Evolutionary conservation across 257 asterid genomes (phyloP), one percentile per base, ranked within the genome.

Genomic region (Oldenlandia corymbosa): DNA sequence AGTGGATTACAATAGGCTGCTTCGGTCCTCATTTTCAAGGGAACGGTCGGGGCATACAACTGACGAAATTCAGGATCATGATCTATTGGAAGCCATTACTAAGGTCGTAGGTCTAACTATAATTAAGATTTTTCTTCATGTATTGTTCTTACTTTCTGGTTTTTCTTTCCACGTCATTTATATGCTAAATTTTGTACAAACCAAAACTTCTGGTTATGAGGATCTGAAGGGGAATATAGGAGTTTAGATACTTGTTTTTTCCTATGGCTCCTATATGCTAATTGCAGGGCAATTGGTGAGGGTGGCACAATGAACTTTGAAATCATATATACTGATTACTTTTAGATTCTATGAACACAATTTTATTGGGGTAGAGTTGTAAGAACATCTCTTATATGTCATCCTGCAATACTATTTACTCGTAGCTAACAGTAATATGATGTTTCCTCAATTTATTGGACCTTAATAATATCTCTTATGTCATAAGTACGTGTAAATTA

Each of bases 1-100:
- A 74, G 86, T 92, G 72, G 95, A 89, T 79, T 81, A 85, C 78
- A 60, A 52, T 51, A 68, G 80, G n/a, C 75, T 92, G 79, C 80
- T 88, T 60, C 71, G 75, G 81, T 79, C 82, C 53, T 48, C 81
- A 45, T 57, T 28, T 37, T 60, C 81, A 5, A 75, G 54, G 49
- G 73, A 72, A 74, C 72, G 59, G 68, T 63, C 39, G 37, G 55
- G 68, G 57, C 60, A 71, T 60, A 71, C 46, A 30, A 64, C 66
- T 56, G 78, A 74, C 72, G 85, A 78, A 64, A 66, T 68, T 75
- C 76, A 80, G 62, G 81, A 73, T 62, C 60, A 60, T 69, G 68
- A 74, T 71, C 86, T 78, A 79, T 70, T 88, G 73, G 77, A 81
- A 79, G 75, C 71, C 67, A 85, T 92, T 63, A 65, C 34, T 66